These are phyloP conservation scores for Keithomyces neogunnii DNA, from an alignment of 2,329 filamentous ascomycete genomes.

Conservation along the genomic window DNA sequence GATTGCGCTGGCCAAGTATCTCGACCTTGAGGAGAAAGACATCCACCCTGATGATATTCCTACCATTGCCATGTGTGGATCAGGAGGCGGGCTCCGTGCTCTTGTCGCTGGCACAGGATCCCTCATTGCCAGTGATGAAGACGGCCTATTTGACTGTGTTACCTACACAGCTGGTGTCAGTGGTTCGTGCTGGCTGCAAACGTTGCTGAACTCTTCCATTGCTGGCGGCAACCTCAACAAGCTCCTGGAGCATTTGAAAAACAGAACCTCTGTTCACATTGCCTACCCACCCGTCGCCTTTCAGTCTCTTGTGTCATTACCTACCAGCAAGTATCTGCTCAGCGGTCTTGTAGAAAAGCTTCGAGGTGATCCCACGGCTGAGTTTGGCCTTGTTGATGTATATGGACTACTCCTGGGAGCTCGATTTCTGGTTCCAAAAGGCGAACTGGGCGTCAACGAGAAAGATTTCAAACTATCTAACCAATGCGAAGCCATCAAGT, in stretches of 20 bases:
- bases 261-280: conserved; percentile 77
- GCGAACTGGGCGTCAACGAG: conserved; percentile 65
- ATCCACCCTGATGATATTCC: conserved; percentile 93
- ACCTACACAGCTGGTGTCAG: conserved; percentile 96
- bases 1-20: conserved; percentile 71
- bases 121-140: conserved; percentile 73
- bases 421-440: conserved; percentile 72
- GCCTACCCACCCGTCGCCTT: conserved; percentile 85
- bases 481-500: conserved; percentile 66
- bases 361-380: conserved; percentile 59
- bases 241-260: conserved; percentile 79
- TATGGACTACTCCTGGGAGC: conserved; percentile 84
- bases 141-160: conserved; percentile 84
- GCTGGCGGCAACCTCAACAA: conserved; percentile 56
- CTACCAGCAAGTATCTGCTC: conserved; percentile 87
- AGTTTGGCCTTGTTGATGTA: conserved; percentile 86
- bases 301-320: conserved; percentile 71
- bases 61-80: conserved; percentile 87
- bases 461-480: conserved; percentile 86
- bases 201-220: conserved; percentile 70
- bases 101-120: conserved; percentile 87
- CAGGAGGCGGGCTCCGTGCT: conserved; percentile 82
- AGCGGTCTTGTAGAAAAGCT: conserved; percentile 87
- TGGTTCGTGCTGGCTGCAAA: conserved; percentile 91
- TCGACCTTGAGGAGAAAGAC: conserved; percentile 67